Evolutionary conservation across 495 filamentous ascomycete genomes (phyloP).

Genomic region (Tuber microsphaerosporum): DNA sequence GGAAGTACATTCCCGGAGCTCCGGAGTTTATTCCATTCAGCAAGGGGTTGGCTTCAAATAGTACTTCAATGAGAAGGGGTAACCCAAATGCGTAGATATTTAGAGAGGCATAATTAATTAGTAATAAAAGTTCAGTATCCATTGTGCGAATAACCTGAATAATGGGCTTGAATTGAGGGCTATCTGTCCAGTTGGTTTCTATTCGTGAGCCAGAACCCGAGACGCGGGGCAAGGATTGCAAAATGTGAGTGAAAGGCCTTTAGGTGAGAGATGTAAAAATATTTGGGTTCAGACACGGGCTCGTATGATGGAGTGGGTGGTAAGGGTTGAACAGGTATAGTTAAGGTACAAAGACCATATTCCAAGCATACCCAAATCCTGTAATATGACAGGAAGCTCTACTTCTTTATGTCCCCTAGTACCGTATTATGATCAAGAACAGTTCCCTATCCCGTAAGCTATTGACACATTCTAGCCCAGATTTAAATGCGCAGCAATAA

Average conservation of each 20-base stretch:
- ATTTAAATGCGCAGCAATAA: no score
- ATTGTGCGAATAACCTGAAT: not conserved
- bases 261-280: not conserved
- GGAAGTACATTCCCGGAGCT: constrained; percentile 84
- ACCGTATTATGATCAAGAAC: no score
- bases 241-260: not conserved
- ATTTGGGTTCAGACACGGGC: not conserved
- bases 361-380: no score
- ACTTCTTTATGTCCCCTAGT: no score
- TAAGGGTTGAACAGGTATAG: no score
- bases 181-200: not conserved
- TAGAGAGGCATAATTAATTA: not conserved
- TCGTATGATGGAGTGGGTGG: no score
- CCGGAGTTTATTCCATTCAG: constrained; percentile 81
- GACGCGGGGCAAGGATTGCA: not conserved
- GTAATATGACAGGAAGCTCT: no score
- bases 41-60: constrained; percentile 73
- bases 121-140: not conserved
- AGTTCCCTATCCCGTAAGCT: no score
- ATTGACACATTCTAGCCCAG: no score
- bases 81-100: constrained; percentile 41
- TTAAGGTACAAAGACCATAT: no score
- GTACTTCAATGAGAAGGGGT: constrained; percentile 54
- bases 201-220: not conserved
- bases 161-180: not conserved